A percentile compares a stretch with the other conserved stretches of the same genome.
phyloP scores from a whole-genome alignment of 495 filamentous ascomycete species.

The Coniosporium apollinis region DNA sequence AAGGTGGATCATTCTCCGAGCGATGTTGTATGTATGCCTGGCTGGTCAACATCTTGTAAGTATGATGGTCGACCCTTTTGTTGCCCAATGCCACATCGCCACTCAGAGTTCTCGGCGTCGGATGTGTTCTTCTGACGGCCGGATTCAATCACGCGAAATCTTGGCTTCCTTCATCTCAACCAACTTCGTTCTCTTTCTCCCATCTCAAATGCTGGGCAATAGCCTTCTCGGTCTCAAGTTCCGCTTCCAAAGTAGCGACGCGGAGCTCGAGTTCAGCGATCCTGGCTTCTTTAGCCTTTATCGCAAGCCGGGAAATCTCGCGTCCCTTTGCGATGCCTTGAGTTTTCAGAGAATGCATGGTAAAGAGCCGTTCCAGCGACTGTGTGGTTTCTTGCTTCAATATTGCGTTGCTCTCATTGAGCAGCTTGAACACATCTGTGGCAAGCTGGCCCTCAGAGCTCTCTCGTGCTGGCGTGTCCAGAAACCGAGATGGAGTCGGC shows the following conservation, averaged over 20 bases:
- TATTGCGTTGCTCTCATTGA: background rate
- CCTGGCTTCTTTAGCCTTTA: conserved; percentile 45
- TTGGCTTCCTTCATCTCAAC: too few species aligned
- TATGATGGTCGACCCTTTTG: too few species aligned
- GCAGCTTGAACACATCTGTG: background rate
- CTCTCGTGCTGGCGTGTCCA: background rate
- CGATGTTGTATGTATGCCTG: too few species aligned
- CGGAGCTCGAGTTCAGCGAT: conserved; percentile 33
- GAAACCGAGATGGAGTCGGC: background rate
- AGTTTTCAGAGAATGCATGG: conserved; percentile 36
- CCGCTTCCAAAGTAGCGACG: conserved; percentile 32
- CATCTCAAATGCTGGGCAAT: conserved; percentile 9
- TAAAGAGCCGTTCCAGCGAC: conserved; percentile 24
- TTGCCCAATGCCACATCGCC: too few species aligned
- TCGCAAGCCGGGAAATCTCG: conserved; percentile 40
- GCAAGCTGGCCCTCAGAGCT: background rate
- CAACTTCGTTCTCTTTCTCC: conserved; percentile 5
- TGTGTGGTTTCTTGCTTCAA: conserved; percentile 4
- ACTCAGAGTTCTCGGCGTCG: too few species aligned
- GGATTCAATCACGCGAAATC: too few species aligned
- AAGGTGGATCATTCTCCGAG: too few species aligned
- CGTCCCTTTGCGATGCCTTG: conserved; percentile 42
- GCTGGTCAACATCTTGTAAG: too few species aligned
- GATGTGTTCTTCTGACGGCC: too few species aligned
- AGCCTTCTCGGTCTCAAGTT: conserved; percentile 34